Percentiles rank a stretch among this genome's conserved stretches.
phyloP scores from a whole-genome alignment of 768 basidiomycete genomes.

The Naganishia antarctica region DNA sequence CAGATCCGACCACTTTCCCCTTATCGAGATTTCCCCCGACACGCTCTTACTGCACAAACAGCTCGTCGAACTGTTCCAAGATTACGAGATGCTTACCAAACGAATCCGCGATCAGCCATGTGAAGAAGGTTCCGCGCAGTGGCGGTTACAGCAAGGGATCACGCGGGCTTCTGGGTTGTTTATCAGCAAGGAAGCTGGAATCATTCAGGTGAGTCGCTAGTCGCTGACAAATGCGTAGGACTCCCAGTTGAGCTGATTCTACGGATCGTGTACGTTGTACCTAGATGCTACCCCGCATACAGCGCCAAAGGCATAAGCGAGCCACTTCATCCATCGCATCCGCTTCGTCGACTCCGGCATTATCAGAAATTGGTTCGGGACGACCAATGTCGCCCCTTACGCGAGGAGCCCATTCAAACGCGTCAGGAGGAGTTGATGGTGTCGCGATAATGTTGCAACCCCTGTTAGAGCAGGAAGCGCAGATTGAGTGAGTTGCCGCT shows the following conservation, averaged over 20 bases:
- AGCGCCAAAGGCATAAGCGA: slow-evolving; percentile 33
- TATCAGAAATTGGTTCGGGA: slow-evolving; percentile 32
- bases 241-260: no score
- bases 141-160: slow-evolving; percentile 77
- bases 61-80: slow-evolving; percentile 74
- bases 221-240: no score
- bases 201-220: slow-evolving; percentile 62
- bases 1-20: neutral
- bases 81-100: slow-evolving; percentile 84
- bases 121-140: slow-evolving; percentile 63
- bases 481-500: slow-evolving; percentile 58
- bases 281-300: slow-evolving; percentile 42
- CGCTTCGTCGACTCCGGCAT: slow-evolving; percentile 31
- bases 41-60: slow-evolving; percentile 62
- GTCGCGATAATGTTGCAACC: slow-evolving; percentile 75
- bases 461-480: slow-evolving; percentile 85
- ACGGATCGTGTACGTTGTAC: neutral
- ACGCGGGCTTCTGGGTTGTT: slow-evolving; percentile 70
- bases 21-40: slow-evolving; percentile 29
- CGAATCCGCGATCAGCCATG: slow-evolving; percentile 71
- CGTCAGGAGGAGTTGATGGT: slow-evolving; percentile 56
- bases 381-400: slow-evolving; percentile 25
- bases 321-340: slow-evolving; percentile 29
- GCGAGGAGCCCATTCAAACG: slow-evolving; percentile 21
- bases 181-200: slow-evolving; percentile 84